Conservation (phyloP, 768 basidiomycete species). For the Podaxis pistillaris region DNA sequence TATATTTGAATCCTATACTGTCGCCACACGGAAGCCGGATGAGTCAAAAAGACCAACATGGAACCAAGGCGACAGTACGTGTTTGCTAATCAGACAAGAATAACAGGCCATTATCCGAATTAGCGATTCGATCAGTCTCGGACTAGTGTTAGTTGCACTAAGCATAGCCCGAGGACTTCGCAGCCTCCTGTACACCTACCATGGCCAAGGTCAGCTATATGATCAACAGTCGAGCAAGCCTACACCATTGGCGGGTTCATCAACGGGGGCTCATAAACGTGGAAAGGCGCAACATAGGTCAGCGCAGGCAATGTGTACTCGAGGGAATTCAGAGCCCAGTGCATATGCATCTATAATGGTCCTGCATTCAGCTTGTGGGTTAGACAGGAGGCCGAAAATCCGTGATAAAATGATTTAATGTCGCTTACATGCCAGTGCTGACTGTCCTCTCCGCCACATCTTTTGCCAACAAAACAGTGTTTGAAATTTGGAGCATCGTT, state of each 20-base stretch:
- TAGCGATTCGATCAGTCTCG: neutral
- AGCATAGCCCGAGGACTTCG: neutral
- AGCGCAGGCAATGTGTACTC: no score
- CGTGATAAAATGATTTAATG: neutral
- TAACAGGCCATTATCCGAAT: neutral
- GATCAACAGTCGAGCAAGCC: neutral
- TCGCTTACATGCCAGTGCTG: neutral
- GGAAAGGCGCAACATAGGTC: no score
- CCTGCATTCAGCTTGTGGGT: neutral
- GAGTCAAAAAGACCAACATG: no score
- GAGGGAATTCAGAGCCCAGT: neutral
- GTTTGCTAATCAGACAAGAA: neutral
- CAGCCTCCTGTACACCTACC: neutral
- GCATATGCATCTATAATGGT: neutral
- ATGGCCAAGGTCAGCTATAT: neutral
- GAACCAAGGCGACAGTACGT: no score
- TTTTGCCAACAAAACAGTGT: neutral
- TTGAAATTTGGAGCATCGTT: neutral
- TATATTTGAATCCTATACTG: no score
- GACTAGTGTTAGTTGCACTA: neutral
- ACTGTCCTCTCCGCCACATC: neutral
- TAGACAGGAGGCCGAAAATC: neutral
- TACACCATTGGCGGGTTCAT: no score
- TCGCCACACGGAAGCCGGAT: no score
- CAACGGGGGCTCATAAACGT: no score